Evolutionary conservation across 163 green algal species (phyloP), one percentile per base, ranked within the genome.

Genomic region (Chlorella variabilis): DNA sequence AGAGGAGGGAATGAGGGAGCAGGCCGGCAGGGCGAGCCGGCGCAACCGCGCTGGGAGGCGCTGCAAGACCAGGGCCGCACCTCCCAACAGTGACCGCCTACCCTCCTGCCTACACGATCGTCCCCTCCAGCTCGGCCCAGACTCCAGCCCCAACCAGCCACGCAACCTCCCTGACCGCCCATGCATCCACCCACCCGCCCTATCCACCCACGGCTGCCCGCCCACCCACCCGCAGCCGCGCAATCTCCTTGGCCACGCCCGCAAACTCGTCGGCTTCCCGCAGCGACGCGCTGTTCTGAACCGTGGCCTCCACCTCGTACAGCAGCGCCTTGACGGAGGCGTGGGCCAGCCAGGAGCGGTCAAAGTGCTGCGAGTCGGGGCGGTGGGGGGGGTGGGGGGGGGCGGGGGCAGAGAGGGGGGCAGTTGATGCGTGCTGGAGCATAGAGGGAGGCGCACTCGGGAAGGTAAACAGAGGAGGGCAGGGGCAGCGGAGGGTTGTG

Each of bases 221-320:
- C n/a, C n/a, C n/a, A 20, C 85, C 81, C 65, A 90, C 84, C 81
- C 88, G 79, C 23, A 75, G 59, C 39, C 54, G 58, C 31, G 75
- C 85, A 51, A 96, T 92, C 85, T 95, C 91, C 45, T 80, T 68
- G 0, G 87, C 87, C 29, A 97, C 89, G 2, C 74, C 84, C 29
- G 33, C 82, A 36, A 83, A 51, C 75, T 95, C 90, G 62, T 93
- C 89, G 48, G 92, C 87, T 4, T 83, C 81, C 27, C 87, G 84
- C 74, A 93, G 81, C 65, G 88, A 79, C 31, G 78, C 84, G 27
- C 68, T 86, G 49, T 80, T 71, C 83, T 96, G 89, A 49, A 91
- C 82, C 77, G 92, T 82, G 25, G 90, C 84, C 80, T 94, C 88
- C 1, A 90, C 89, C 27, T 93, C 86, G 75, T 92, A 93, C 70